phyloP scores from a whole-genome alignment of 768 basidiomycete species.

The Leccinum arenicola region DNA sequence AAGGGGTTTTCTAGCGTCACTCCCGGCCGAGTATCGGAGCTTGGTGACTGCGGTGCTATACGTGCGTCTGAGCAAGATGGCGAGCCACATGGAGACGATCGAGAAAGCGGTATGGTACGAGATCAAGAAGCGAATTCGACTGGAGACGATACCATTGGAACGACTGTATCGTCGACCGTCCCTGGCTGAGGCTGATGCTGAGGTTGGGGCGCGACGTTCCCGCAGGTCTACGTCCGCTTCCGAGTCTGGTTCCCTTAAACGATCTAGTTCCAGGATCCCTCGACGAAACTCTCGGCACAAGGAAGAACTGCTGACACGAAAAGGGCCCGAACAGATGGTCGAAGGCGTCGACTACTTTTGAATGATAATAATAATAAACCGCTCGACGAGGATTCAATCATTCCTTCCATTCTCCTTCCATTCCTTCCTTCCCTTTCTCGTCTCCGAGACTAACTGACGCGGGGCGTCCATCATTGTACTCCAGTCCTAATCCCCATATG shows the following conservation, averaged over 20 bases:
- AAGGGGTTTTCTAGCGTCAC: slow-evolving; percentile 32
- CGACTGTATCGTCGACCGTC: slow-evolving; percentile 15
- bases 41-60: slow-evolving; percentile 34
- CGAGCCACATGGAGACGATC: slow-evolving; percentile 38
- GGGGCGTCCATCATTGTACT: not conserved
- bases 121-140: slow-evolving; percentile 31
- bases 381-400: slow-evolving; percentile 7
- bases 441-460: not conserved
- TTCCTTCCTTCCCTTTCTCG: not conserved
- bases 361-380: slow-evolving; percentile 11
- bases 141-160: slow-evolving; percentile 23
- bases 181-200: not conserved
- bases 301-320: not conserved
- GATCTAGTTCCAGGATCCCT: slow-evolving; percentile 4
- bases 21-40: slow-evolving; percentile 38
- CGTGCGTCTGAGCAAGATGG: slow-evolving; percentile 33
- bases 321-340: slow-evolving; percentile 16
- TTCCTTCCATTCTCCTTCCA: not conserved
- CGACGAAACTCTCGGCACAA: slow-evolving; percentile 3
- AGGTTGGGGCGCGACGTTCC: not conserved
- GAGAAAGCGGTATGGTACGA: slow-evolving; percentile 36
- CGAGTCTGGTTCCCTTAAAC: slow-evolving; percentile 1
- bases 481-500: slow-evolving; percentile 6
- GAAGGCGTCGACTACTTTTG: slow-evolving; percentile 35
- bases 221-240: slow-evolving; percentile 6